Evolutionary conservation across 2,329 filamentous ascomycete genomes (phyloP), one percentile per base, ranked within the genome.

Genomic region (Xylariaceae sp.): DNA sequence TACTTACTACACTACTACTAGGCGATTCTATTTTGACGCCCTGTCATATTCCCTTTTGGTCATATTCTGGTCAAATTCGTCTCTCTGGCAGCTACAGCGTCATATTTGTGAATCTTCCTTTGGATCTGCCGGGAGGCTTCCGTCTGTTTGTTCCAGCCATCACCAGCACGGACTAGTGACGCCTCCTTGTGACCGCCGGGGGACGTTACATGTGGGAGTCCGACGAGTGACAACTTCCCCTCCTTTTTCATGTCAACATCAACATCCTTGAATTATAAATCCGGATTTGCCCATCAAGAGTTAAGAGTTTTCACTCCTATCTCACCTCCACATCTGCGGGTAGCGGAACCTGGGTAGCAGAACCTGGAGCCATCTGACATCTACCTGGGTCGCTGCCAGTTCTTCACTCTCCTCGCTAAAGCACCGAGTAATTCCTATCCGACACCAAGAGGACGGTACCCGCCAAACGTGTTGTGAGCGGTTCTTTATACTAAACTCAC

Each of bases 201-300:
- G 44, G 60, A 57, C 60, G 57, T 62, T 62, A 57, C 60, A 62
- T 62, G 57, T 52, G 57, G 56, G 26, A 59, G 57, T 60, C 60
- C 23, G 57, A 60, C 49, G 54, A 62, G 53, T 20, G 50, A 54
- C 48, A 53, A 46, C 46, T 45, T 50, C 32, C 46, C 41, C 23
- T 50, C 52, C 53, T 54, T 40, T 51, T 54, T 47, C 42, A 51
- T 51, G 48, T 41, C 57, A 51, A 37, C 32, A 37, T 14, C 12
- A 37, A 10, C 32, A 7, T 37, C 32, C 32, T 14, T 37, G 32
- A 9, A 37, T 37, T 7, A 37, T 37, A 37, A 37, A 14, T 29
- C 32, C 32, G 32, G 32, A 37, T 10, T n/a, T 37, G 12, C 14
- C 32, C 32, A 37, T 16, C 14, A 37, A 37, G 32, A 37, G 32